These are phyloP conservation scores for Aquanectria penicillioides DNA, from an alignment of 2,329 filamentous ascomycete species.

Conservation along the genomic window DNA sequence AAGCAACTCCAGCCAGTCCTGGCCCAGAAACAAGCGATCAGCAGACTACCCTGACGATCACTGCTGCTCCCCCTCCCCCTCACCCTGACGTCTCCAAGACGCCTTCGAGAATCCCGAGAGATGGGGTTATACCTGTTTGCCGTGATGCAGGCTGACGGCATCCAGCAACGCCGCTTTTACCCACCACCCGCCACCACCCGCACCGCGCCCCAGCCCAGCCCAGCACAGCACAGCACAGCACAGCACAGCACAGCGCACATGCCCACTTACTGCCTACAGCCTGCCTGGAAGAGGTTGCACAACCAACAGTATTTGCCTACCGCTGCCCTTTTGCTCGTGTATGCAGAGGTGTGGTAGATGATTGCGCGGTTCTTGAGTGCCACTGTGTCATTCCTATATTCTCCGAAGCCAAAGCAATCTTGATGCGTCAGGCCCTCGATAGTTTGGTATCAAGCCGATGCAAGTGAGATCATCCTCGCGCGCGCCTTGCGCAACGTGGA, in stretches of 20 bases:
- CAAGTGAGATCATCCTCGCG: not conserved
- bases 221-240: too few species aligned
- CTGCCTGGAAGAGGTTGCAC: not conserved
- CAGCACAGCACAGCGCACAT: too few species aligned
- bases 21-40: constrained; percentile 15
- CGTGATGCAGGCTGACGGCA: constrained; percentile 17
- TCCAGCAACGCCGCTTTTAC: not conserved
- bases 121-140: constrained; percentile 5
- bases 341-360: constrained; percentile 6
- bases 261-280: too few species aligned
- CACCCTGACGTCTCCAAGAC: not conserved
- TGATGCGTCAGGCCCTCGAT: constrained; percentile 4
- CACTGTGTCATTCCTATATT: constrained; percentile 7
- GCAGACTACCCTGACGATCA: constrained; percentile 29
- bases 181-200: too few species aligned
- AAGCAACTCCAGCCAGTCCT: constrained; percentile 15
- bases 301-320: not conserved
- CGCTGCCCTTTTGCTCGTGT: constrained; percentile 1
- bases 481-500: not conserved
- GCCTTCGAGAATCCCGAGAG: constrained; percentile 20
- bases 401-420: constrained; percentile 8
- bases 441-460: not conserved
- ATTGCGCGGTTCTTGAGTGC: not conserved
- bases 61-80: constrained; percentile 4
- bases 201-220: too few species aligned